Conservation (phyloP, 2,329 filamentous ascomycete species). For the Penicillium vulpinum region DNA sequence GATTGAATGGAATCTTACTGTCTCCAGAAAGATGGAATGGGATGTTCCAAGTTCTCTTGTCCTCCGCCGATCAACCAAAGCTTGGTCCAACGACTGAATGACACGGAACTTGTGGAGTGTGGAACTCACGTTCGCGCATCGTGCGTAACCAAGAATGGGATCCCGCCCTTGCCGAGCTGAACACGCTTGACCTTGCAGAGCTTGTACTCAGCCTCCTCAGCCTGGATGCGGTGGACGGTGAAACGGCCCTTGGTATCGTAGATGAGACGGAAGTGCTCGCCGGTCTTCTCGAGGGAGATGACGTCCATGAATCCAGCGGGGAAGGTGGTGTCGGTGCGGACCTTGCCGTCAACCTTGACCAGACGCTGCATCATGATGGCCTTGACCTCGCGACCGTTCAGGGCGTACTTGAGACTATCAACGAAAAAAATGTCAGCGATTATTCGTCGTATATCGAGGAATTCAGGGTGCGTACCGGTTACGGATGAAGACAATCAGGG, state of each 20-base stretch:
- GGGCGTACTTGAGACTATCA: slow-evolving; percentile 96
- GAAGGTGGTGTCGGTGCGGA: slow-evolving; percentile 98
- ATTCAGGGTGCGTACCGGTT: slow-evolving; percentile 53
- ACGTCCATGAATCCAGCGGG: slow-evolving; percentile 99
- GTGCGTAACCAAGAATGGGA: slow-evolving; percentile 99
- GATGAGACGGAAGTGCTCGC: slow-evolving; percentile 99
- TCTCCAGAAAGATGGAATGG: slow-evolving; percentile 32
- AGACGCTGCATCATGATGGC: slow-evolving; percentile 99
- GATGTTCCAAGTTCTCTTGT: slow-evolving; percentile 30
- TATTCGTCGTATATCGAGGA: not conserved
- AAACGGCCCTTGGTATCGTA: slow-evolving; percentile 99
- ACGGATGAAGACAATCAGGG: slow-evolving; percentile 97
- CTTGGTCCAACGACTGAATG: slow-evolving; percentile 99
- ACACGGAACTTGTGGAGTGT: slow-evolving; percentile 67
- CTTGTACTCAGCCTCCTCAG: slow-evolving; percentile 99
- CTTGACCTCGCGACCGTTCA: slow-evolving; percentile 97
- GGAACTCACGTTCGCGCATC: slow-evolving; percentile 99
- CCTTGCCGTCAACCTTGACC: slow-evolving; percentile 99
- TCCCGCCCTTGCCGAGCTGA: slow-evolving; percentile 97
- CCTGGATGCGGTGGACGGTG: slow-evolving; percentile 99
- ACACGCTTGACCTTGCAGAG: slow-evolving; percentile 99
- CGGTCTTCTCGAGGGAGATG: slow-evolving; percentile 98
- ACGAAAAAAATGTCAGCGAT: slow-evolving; percentile 15
- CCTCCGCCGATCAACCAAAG: slow-evolving; percentile 70
- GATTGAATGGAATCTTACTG: slow-evolving; percentile 30